A percentile compares a stretch with the other conserved stretches of the same genome.
phyloP scores from a whole-genome alignment of 2,329 filamentous ascomycete species.

The Talaromyces sp. region DNA sequence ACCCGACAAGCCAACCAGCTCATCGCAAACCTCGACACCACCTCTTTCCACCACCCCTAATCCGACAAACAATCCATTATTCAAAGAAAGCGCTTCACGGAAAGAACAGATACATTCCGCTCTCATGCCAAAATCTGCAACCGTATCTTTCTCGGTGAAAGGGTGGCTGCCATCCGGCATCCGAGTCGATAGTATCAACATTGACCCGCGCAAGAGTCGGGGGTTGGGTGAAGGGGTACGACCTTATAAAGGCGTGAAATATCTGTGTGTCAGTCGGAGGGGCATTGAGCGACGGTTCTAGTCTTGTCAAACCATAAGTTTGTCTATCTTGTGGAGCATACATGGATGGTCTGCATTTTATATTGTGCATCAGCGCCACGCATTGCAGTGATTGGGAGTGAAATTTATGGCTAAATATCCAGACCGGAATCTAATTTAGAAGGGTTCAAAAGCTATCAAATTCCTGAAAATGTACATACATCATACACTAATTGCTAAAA shows the following conservation, averaged over 20 bases:
- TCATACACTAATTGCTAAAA: slow-evolving; percentile 1
- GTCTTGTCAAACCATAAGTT: neutral
- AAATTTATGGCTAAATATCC: neutral
- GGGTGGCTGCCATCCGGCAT: slow-evolving; percentile 64
- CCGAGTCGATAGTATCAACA: slow-evolving; percentile 58
- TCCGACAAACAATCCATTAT: slow-evolving; percentile 19
- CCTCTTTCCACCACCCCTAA: slow-evolving; percentile 4
- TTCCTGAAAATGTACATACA: slow-evolving; percentile 3
- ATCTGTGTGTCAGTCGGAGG: slow-evolving; percentile 68
- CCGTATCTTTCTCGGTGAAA: slow-evolving; percentile 62
- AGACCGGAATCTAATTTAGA: neutral
- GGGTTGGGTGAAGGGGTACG: slow-evolving; percentile 84
- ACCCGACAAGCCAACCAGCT: slow-evolving; percentile 20
- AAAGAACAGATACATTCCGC: slow-evolving; percentile 65
- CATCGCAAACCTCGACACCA: slow-evolving; percentile 17
- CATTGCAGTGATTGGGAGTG: neutral
- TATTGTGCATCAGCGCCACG: neutral
- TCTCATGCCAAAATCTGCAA: slow-evolving; percentile 75
- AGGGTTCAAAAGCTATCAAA: neutral
- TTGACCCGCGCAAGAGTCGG: slow-evolving; percentile 72
- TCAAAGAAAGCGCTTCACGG: slow-evolving; percentile 21
- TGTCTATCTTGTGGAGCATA: neutral
- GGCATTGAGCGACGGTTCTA: slow-evolving; percentile 49
- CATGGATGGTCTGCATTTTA: neutral
- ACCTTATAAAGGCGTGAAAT: slow-evolving; percentile 98